Percentiles rank a stretch among this genome's conserved stretches.
phyloP scores from a whole-genome alignment of 2,329 filamentous ascomycete genomes.

The Scortechinia acanthostroma region DNA sequence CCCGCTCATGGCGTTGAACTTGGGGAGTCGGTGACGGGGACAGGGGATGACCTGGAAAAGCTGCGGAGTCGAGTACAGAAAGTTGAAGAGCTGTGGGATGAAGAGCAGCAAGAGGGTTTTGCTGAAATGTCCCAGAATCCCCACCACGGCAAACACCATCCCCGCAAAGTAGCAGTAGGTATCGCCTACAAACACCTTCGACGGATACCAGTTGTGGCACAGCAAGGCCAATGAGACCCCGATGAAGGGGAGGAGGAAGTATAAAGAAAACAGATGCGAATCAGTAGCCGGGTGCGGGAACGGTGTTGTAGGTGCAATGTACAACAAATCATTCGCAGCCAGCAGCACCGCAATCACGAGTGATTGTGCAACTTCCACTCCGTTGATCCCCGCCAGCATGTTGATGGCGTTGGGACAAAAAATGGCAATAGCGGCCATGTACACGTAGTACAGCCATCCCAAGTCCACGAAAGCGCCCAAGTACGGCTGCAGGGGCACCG shows the following conservation, averaged over 20 bases:
- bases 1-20: slow-evolving; percentile 78
- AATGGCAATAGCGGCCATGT: slow-evolving; percentile 94
- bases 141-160: slow-evolving; percentile 97
- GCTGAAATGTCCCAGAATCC: slow-evolving; percentile 93
- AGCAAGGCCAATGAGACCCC: slow-evolving; percentile 83
- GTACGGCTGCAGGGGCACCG: slow-evolving; percentile 75
- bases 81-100: slow-evolving; percentile 92
- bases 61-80: slow-evolving; percentile 86
- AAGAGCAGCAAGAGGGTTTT: slow-evolving; percentile 90
- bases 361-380: slow-evolving; percentile 91
- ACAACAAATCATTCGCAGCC: slow-evolving; percentile 79
- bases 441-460: slow-evolving; percentile 79
- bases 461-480: slow-evolving; percentile 81
- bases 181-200: slow-evolving; percentile 91
- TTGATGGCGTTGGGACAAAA: slow-evolving; percentile 99
- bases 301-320: slow-evolving; percentile 70
- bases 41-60: slow-evolving; percentile 86
- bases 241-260: slow-evolving; percentile 87
- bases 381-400: slow-evolving; percentile 98
- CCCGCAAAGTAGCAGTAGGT: slow-evolving; percentile 99
- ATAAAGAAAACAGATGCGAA: slow-evolving; percentile 91
- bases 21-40: slow-evolving; percentile 82
- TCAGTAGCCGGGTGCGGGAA: slow-evolving; percentile 91
- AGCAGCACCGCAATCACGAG: slow-evolving; percentile 81
- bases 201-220: slow-evolving; percentile 91